Conservation (phyloP, 1,139 yeast genomes). For the Candida gigantensis region DNA sequence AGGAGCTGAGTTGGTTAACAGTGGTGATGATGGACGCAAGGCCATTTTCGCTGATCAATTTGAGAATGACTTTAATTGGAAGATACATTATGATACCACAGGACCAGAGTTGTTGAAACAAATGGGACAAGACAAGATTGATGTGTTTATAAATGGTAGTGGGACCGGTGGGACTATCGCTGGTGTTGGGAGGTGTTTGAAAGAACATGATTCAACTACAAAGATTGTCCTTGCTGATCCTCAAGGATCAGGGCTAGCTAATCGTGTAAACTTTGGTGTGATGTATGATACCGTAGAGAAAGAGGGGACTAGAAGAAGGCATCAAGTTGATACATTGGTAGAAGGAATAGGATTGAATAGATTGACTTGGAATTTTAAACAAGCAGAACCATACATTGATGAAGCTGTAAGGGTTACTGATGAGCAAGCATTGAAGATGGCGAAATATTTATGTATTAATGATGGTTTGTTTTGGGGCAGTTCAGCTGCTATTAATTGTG, state of each 20-base stretch:
- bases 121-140: constrained; percentile 52
- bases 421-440: constrained; percentile 83
- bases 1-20: constrained; percentile 58
- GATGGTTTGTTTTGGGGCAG: constrained; percentile 94
- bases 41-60: constrained; percentile 95
- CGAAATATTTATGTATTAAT: constrained; percentile 71
- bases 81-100: constrained; percentile 74
- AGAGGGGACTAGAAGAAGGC: constrained; percentile 92
- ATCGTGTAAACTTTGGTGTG: constrained; percentile 84
- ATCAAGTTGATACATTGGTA: constrained; percentile 91
- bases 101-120: constrained; percentile 90
- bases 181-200: constrained; percentile 78
- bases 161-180: constrained; percentile 82
- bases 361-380: constrained; percentile 74
- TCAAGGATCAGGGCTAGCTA: constrained; percentile 89
- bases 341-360: constrained; percentile 94
- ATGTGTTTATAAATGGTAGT: constrained; percentile 78
- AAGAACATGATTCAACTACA: constrained; percentile 41
- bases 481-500: constrained; percentile 90
- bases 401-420: constrained; percentile 81
- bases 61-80: constrained; percentile 91
- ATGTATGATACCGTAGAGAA: constrained; percentile 88
- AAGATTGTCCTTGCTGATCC: constrained; percentile 82
- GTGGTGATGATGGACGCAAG: constrained; percentile 36
- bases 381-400: constrained; percentile 71